Conservation (phyloP, 164 flowering plant species). For the Paratinospora sagittata region DNA sequence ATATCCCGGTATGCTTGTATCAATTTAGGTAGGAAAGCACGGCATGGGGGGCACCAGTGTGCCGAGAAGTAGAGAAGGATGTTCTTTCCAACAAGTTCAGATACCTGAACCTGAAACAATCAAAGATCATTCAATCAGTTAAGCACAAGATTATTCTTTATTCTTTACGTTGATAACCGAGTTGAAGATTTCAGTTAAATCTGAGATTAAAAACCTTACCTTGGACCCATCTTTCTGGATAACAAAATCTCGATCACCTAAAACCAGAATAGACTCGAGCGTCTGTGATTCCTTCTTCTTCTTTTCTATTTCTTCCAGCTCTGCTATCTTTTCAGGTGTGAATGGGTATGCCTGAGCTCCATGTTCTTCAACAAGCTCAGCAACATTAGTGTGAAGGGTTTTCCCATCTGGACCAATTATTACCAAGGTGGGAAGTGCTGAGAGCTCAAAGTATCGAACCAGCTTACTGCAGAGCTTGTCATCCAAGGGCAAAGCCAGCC, state of each 20-base stretch:
- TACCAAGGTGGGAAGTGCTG: slow-evolving; percentile 16
- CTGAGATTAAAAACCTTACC: slow-evolving; percentile 28
- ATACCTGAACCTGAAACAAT: slow-evolving; percentile 37
- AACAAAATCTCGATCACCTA: slow-evolving; percentile 27
- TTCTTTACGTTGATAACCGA: too few species aligned
- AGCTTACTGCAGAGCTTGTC: slow-evolving; percentile 15
- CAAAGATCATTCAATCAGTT: too few species aligned
- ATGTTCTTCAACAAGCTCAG: slow-evolving; percentile 27
- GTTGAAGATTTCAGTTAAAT: too few species aligned
- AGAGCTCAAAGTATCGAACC: slow-evolving; percentile 16
- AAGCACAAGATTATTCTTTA: too few species aligned
- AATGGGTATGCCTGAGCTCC: slow-evolving; percentile 33
- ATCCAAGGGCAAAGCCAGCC: slow-evolving; percentile 24
- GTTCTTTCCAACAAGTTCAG: slow-evolving; percentile 59
- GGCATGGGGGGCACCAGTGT: slow-evolving; percentile 72
- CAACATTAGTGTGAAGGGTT: slow-evolving; percentile 21
- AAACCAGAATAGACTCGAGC: slow-evolving; percentile 31
- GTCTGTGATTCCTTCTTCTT: slow-evolving; percentile 25
- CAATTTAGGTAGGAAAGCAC: slow-evolving; percentile 52
- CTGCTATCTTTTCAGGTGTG: slow-evolving; percentile 24
- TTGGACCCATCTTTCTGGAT: slow-evolving; percentile 25
- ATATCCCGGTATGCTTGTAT: slow-evolving; percentile 52
- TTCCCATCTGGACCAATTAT: slow-evolving; percentile 28
- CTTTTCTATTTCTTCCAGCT: slow-evolving; percentile 28
- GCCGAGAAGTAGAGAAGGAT: slow-evolving; percentile 66